Evolutionary conservation across 1,139 yeast genomes (phyloP), one percentile per base, ranked within the genome.

Genomic region (Sugiyamaella xylanicola): DNA sequence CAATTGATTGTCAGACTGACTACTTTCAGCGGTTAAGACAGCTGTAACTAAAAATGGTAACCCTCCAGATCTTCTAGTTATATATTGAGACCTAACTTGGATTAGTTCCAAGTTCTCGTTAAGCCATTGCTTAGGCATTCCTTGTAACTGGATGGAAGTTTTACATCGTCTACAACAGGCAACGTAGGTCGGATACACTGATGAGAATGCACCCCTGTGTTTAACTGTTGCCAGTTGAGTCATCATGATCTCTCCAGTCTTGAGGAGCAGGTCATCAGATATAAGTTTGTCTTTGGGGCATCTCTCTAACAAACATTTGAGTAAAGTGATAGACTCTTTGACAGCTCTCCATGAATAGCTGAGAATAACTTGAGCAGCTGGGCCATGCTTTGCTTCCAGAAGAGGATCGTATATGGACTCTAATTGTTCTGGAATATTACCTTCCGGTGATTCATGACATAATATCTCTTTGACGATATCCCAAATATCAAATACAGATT

Each of bases 11-110:
- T 70, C 65, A 0, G 63, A 62, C 15, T 66, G 65, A 8, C 69
- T 65, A 7, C 73, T 74, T 41, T 81, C 82, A 0, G 92, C 84
- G 1, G 84, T 76, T 17, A 91, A 73, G 16, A 89, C 79, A 0
- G 89, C 95, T 1, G 93, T 82, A 15, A 92, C 77, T 51, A 92
- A 74, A 63, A 75, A 86, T 1, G 98, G 98, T 20, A 93, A 71
- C 0, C 98, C 97, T 1, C 96, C 98, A 1, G 98, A 91, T 63
- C 98, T 76, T 68, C 98, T 79, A 0, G 96, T 87, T 53, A 92
- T 86, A 53, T 79, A 77, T 63, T 88, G 92, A 0, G 86, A 76
- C 62, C 81, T 83, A 1, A 76, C 74, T 60, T 79, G 79, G 37
- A 91, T 77, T 27, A 83, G 67, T 1, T 70, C 66, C 20, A 91